These are phyloP conservation scores for Alternaria triticina DNA, from an alignment of 2,329 filamentous ascomycete genomes.

Conservation along the genomic window DNA sequence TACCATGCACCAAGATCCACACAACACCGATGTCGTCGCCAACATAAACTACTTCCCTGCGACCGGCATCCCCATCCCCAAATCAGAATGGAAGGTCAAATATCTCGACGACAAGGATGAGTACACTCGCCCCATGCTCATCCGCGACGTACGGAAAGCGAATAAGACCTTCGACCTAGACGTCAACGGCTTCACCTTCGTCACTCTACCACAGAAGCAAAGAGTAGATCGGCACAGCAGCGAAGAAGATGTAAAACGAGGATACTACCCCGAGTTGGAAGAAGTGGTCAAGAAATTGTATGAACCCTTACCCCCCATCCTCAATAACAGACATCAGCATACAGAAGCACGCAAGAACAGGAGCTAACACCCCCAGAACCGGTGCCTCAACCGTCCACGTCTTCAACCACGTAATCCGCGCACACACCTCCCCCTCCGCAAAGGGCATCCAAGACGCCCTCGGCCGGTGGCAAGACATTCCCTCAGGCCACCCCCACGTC, in stretches of 20 bases:
- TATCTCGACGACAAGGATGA: slow-evolving; percentile 16
- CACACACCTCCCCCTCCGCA: slow-evolving; percentile 55
- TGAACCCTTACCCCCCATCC: neutral
- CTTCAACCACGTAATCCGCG: slow-evolving; percentile 50
- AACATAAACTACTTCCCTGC: slow-evolving; percentile 29
- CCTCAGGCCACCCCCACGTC: slow-evolving; percentile 27
- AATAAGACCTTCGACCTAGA: slow-evolving; percentile 49
- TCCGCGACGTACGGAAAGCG: slow-evolving; percentile 54
- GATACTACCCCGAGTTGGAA: slow-evolving; percentile 27
- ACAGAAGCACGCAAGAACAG: no score
- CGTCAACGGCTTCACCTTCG: slow-evolving; percentile 40
- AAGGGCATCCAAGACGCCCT: slow-evolving; percentile 52
- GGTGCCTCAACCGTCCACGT: slow-evolving; percentile 29
- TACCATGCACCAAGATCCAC: neutral
- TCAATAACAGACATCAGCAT: no score
- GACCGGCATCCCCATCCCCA: slow-evolving; percentile 15
- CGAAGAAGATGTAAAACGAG: slow-evolving; percentile 18
- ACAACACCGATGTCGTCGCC: slow-evolving; percentile 15
- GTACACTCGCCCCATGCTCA: slow-evolving; percentile 29
- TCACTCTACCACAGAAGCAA: slow-evolving; percentile 11
- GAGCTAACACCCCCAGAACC: slow-evolving; percentile 10
- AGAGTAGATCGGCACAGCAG: slow-evolving; percentile 10
- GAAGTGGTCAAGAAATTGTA: slow-evolving; percentile 20
- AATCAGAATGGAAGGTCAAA: slow-evolving; percentile 19
- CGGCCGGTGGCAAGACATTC: slow-evolving; percentile 49